phyloP scores from a whole-genome alignment of 106 monocot genomes.

The Dendrobium catenatum region DNA sequence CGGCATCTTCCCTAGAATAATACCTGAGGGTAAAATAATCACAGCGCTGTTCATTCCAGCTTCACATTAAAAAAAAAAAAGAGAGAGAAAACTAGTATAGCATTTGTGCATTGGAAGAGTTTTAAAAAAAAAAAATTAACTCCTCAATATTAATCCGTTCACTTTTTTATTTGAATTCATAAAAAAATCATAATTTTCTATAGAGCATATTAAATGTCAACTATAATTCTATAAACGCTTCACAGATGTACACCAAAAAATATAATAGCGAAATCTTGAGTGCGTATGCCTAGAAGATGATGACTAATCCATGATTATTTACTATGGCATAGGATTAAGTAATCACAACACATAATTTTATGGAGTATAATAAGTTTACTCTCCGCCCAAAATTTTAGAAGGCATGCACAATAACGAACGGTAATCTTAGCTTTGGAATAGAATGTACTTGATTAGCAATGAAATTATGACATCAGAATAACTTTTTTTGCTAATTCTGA shows the following conservation, averaged over 20 bases:
- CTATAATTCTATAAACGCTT: background rate
- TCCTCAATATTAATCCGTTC: background rate
- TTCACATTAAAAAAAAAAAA: background rate
- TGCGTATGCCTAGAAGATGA: background rate
- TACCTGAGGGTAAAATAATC: slow-evolving; percentile 40
- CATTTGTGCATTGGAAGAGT: background rate
- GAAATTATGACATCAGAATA: background rate
- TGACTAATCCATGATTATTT: background rate
- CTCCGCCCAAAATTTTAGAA: no score
- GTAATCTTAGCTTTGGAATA: background rate
- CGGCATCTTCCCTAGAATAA: slow-evolving; percentile 88
- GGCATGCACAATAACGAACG: background rate
- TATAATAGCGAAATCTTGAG: background rate
- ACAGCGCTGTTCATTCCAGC: background rate
- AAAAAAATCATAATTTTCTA: background rate
- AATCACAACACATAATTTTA: background rate
- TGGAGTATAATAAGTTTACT: background rate
- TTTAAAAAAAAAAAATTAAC: background rate
- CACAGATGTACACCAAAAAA: background rate
- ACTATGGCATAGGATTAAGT: background rate
- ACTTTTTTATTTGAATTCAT: background rate
- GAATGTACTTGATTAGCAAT: background rate
- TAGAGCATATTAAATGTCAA: background rate
- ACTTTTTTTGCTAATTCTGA: no score
- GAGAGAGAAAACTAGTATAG: background rate